These are phyloP conservation scores for Calonectria montana DNA, from an alignment of 2,329 filamentous ascomycete species.

Conservation along the genomic window DNA sequence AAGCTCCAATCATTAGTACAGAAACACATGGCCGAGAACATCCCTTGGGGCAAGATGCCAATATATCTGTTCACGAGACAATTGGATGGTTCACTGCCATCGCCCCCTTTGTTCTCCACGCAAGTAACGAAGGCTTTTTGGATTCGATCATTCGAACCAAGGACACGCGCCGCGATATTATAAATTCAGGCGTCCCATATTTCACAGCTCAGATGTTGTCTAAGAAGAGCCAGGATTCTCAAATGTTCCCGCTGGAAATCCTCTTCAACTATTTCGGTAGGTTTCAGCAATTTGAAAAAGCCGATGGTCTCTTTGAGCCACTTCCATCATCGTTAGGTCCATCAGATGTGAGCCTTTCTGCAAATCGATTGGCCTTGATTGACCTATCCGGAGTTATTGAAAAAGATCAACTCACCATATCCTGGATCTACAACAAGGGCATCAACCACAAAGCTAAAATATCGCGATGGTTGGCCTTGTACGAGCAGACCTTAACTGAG, in stretches of 20 bases:
- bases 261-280: conserved; percentile 43
- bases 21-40: conserved; percentile 52
- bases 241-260: conserved; percentile 36
- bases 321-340: not conserved
- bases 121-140: not conserved
- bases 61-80: not conserved
- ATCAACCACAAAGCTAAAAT: not conserved
- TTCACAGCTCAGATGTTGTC: not conserved
- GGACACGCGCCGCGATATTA: not conserved
- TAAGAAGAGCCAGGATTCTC: not conserved
- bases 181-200: not conserved
- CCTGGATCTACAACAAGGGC: not conserved
- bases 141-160: not conserved
- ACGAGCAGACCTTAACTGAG: not conserved
- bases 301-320: conserved; percentile 38
- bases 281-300: conserved; percentile 46
- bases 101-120: not conserved
- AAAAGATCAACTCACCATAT: not conserved
- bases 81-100: not conserved
- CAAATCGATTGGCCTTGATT: conserved; percentile 24
- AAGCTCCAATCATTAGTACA: conserved; percentile 43
- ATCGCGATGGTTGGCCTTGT: not conserved
- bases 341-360: conserved; percentile 21
- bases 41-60: not conserved
- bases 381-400: conserved; percentile 18